Base-by-base conservation (phyloP, 1,139 yeast species). In the Scheffersomyces stambukii region DNA sequence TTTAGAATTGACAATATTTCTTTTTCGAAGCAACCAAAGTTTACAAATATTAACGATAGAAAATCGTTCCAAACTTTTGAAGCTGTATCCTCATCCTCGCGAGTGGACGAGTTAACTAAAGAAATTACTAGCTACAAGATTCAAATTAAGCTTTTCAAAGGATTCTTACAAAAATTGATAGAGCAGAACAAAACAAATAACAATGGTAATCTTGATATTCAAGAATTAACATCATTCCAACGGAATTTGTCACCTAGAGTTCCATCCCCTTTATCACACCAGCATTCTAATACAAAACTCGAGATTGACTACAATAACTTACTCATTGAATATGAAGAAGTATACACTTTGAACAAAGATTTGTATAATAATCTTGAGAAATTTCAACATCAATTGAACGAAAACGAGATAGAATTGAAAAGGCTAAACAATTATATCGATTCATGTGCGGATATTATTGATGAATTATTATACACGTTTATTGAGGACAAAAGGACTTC, bases 51-150 rank as follows among this genome's bases (percentile, higher is more conserved):
- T n/a, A n/a, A n/a, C n/a, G n/a, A n/a, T n/a, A n/a, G n/a, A n/a
- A n/a, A n/a, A n/a, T n/a, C n/a, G n/a, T n/a, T n/a, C n/a, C n/a
- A n/a, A n/a, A n/a, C n/a, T n/a, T n/a, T n/a, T n/a, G n/a, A n/a
- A n/a, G n/a, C n/a, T n/a, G n/a, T n/a, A 16, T 28, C 37, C 4
- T 35, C 45, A 11, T 27, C 31, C 4, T 31, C 43, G 9, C 51
- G 52, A 30, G 47, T 58, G 3, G 60, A 58, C 23, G 62, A 61
- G 3, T 46, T 64, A 12, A 60, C 57, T 28, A 62, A 60, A 31
- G 64, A 66, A 37, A 50, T 68, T 22, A 57, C 69, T 1, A 59
- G 67, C 12, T 67, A 64, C 41, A 56, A 60, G 29, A 62, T 69
- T 17, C 72, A 69, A 40, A 55, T 69, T 21, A 54, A 59, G 40